phyloP scores from a whole-genome alignment of 805 yeast genomes.

The Starmerella tilneyi region DNA sequence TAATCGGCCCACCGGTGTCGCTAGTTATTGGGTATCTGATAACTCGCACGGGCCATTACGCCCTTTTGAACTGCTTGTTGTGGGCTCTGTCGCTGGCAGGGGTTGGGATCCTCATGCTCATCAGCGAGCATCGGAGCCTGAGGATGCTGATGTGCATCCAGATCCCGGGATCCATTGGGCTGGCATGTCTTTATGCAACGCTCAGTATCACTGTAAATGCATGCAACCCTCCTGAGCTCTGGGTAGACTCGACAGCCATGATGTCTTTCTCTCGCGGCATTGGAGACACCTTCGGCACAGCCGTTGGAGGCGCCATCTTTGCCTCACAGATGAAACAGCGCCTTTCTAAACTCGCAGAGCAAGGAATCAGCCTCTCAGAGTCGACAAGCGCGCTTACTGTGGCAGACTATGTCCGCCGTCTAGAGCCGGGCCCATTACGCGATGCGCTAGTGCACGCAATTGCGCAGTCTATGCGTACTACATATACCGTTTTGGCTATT shows the following conservation, averaged over 20 bases:
- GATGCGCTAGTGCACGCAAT: constrained; percentile 19
- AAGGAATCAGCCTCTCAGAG: constrained; percentile 18
- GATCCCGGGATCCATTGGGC: constrained; percentile 39
- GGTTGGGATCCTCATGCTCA: constrained; percentile 35
- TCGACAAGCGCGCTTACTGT: constrained; percentile 22
- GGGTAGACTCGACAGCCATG: constrained; percentile 29
- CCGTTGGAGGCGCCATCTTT: constrained; percentile 30
- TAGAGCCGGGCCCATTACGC: constrained; percentile 11
- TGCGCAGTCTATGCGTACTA: constrained; percentile 19
- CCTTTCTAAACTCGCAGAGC: constrained; percentile 5
- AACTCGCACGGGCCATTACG: constrained; percentile 35
- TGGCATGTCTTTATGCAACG: constrained; percentile 41
- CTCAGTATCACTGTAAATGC: constrained; percentile 28
- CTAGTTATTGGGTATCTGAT: constrained; percentile 34
- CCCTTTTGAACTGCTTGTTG: constrained; percentile 34
- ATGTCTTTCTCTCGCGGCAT: constrained; percentile 27
- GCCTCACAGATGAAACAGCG: constrained; percentile 24
- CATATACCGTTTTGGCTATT: constrained; percentile 21
- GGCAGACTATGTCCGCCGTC: constrained; percentile 16
- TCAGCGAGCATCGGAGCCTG: constrained; percentile 32
- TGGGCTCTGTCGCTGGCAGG: constrained; percentile 37
- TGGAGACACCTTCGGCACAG: constrained; percentile 30
- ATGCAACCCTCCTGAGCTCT: constrained; percentile 25
- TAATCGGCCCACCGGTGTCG: constrained; percentile 35
- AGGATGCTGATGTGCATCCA: constrained; percentile 37